Evolutionary conservation across 371 early-diverging fungal genomes (phyloP), one percentile per base, ranked within the genome.

Genomic region (Mucor racemosus): DNA sequence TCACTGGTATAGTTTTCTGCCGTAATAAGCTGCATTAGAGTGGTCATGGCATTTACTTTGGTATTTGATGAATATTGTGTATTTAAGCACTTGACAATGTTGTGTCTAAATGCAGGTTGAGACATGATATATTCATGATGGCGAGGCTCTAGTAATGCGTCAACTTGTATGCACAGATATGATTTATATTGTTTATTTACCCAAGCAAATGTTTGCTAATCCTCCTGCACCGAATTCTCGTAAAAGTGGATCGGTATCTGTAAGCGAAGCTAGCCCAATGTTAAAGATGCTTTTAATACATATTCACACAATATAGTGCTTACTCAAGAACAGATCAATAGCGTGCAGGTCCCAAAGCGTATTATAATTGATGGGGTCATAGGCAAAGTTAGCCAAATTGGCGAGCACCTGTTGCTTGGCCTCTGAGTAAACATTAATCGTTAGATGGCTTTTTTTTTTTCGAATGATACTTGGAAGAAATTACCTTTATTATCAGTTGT

Each of bases 311-410:
- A 0, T 15, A n/a, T 31, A 35, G n/a, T 73, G 84, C 84, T 82
- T 17, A 62, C 63, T 11, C 17, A 88, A 59, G 65, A 88, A 88
- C 31, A 87, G 48, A 31, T 83, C 76, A 4, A 80, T 68, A 9
- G 71, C 82, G 26, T 84, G 69, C 4, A 82, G 57, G 50, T 86
- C 65, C 77, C 78, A 81, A 7, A 88, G 68, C 41, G 67, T 81
- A 5, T 72, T 62, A 41, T 84, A 83, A 62, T 88, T 88, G 33
- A 81, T 78, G 0, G 89, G 85, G 75, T 88, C 86, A 54, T 88
- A 87, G 6, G 89, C 84, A 68, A 88, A 88, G 68, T 88, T 88
- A 41, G 82, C 86, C 13, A 88, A 72, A 66, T 86, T 79, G 1
- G 88, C 87, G 11, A 88, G 63, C 19, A 88, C 75, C 69, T 86